Base-by-base conservation (phyloP, 495 filamentous ascomycete genomes). In the Bryoglossum gracile region DNA sequence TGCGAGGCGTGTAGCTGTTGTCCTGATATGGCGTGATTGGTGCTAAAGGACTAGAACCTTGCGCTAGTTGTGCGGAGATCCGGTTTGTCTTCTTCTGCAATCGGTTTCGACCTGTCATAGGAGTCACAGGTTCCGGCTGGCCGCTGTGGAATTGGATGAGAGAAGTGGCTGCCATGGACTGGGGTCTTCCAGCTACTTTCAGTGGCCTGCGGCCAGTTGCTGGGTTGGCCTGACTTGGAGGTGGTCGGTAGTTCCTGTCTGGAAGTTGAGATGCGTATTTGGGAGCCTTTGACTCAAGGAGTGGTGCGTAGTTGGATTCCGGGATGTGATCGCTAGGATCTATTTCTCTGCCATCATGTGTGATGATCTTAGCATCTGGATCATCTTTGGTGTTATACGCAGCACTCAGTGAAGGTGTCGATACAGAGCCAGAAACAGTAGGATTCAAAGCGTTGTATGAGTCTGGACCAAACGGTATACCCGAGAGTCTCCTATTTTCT, bases 261-360 rank as follows among this genome's bases (percentile, higher is more conserved):
- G 78, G 69, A 21, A 77, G 77, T 40, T 68, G 60, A 14, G 57
- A 56, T 21, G 62, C 43, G 43, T 78, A 73, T 17, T 57, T 63
- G 3, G 71, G 60, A 30, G 72, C 76, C 64, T 88, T 92, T 19
- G 74, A 72, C 57, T 96, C 91, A 0, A 91, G 91, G 61, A 97
- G 89, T 0, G 92, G 92, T 0, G 92, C 92, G 86, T 89, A 97
- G 3, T 82, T 87, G 30, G 90, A 84, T 37, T 87, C 78, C 0
- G 91, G 92, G 0, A 98, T 78, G 60, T 96, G 88, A 63, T 98
- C 92, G 2, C 86, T 90, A 0, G 88, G 91, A 61, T 97, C 92
- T 48, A 97, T 81, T 48, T 90, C 83, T 24, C 86, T 76, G 11
- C 92, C 94, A 63, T 92, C 82, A 47, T 85, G 81, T 0, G 83